A percentile compares a stretch with the other conserved stretches of the same genome.
Conservation (phyloP, 2,329 filamentous ascomycete species). For the Catunica adiposa region DNA sequence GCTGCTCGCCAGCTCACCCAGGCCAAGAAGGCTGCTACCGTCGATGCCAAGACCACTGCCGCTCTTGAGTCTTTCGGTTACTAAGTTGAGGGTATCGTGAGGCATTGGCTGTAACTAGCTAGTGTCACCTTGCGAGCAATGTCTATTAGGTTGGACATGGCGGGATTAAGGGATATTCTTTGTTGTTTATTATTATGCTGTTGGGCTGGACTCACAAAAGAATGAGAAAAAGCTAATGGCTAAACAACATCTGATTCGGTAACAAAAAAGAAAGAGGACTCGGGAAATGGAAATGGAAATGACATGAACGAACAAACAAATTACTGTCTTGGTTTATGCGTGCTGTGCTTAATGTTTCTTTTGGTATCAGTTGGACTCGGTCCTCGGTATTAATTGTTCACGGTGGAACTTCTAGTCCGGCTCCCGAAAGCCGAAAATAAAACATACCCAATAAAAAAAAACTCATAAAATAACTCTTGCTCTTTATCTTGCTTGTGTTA, state of each 20-base stretch:
- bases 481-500: too few relatives aligned
- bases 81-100: conserved; percentile 33
- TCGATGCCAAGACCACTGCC: conserved; percentile 73
- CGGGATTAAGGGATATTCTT: conserved; percentile 7
- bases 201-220: conserved; percentile 14
- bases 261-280: conserved; percentile 14
- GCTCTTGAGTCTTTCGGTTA: conserved; percentile 84
- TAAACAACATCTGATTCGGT: conserved; percentile 10
- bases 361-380: neutral
- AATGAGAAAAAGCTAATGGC: conserved; percentile 12
- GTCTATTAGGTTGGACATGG: conserved; percentile 8
- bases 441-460: too few relatives aligned
- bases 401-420: too few relatives aligned
- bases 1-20: conserved; percentile 77
- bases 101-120: conserved; percentile 7
- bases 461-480: too few relatives aligned
- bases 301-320: conserved; percentile 10
- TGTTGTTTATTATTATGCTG: conserved; percentile 2
- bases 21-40: conserved; percentile 79
- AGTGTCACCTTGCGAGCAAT: conserved; percentile 6
- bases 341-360: neutral
- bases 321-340: neutral
- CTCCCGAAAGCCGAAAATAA: too few relatives aligned
- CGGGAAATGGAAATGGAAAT: conserved; percentile 14
- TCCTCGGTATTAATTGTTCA: too few relatives aligned